Conservation (phyloP, 2,329 filamentous ascomycete genomes). For the Talaromyces pinophilus region DNA sequence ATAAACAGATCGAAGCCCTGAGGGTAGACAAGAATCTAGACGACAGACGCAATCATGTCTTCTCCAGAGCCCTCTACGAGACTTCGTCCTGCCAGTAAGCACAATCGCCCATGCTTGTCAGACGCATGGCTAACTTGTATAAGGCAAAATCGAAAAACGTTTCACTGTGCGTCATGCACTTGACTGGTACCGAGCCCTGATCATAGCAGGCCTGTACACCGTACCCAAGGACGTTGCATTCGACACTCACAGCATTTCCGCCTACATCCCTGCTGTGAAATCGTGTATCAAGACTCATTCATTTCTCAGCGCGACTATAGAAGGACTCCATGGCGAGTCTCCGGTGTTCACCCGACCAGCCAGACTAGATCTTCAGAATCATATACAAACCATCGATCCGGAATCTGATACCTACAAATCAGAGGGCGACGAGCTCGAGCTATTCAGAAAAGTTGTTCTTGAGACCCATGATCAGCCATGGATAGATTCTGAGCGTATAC, state of each 20-base stretch:
- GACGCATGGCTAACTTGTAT: neutral
- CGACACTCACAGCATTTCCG: constrained; percentile 10
- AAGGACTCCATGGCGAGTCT: constrained; percentile 40
- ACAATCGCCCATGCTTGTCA: neutral
- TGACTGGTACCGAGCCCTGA: constrained; percentile 9
- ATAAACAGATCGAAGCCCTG: neutral
- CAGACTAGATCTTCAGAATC: constrained; percentile 41
- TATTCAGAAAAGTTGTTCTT: constrained; percentile 26
- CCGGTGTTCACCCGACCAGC: constrained; percentile 36
- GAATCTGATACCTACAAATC: neutral
- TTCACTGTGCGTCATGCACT: constrained; percentile 9
- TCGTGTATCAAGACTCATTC: constrained; percentile 44
- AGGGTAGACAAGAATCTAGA: neutral
- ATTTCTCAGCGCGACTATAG: constrained; percentile 41
- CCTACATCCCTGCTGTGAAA: constrained; percentile 37
- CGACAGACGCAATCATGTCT: constrained; percentile 3
- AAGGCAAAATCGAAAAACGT: constrained; percentile 16
- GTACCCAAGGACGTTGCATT: neutral
- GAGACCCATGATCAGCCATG: constrained; percentile 41
- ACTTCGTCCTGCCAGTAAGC: constrained; percentile 4
- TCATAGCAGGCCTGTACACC: constrained; percentile 13
- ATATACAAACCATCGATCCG: constrained; percentile 37
- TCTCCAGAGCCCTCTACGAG: neutral
- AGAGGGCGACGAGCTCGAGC: constrained; percentile 10
- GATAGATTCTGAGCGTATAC: constrained; percentile 28